These are phyloP conservation scores for Haplosporangium sp. DNA, from an alignment of 371 early-diverging fungal species.

Conservation along the genomic window DNA sequence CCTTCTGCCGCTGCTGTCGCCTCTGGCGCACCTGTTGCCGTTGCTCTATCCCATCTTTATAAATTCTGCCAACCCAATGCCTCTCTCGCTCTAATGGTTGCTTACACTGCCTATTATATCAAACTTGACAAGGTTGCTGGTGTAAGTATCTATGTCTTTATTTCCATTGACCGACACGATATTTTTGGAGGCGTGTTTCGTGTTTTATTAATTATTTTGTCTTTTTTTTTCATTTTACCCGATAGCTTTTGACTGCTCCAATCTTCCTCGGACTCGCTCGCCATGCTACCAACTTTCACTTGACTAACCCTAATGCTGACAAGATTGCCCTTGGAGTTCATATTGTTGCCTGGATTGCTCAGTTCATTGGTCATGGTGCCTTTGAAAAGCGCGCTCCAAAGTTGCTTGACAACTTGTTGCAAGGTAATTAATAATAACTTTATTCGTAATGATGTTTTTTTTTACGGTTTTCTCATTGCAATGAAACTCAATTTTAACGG, in stretches of 20 bases:
- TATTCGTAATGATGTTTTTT: too few relatives aligned
- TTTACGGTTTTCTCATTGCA: neutral
- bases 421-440: slow-evolving; percentile 54
- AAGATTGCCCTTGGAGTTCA: slow-evolving; percentile 70
- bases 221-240: neutral
- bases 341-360: slow-evolving; percentile 85
- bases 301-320: slow-evolving; percentile 64
- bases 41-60: slow-evolving; percentile 46
- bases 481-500: neutral
- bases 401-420: slow-evolving; percentile 85
- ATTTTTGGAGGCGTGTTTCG: neutral
- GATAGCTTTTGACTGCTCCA: slow-evolving; percentile 69
- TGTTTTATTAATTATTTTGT: neutral
- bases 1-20: slow-evolving; percentile 43
- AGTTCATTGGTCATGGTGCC: slow-evolving; percentile 90
- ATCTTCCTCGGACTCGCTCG: slow-evolving; percentile 69
- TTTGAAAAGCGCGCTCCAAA: slow-evolving; percentile 93
- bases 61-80: slow-evolving; percentile 64
- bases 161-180: neutral
- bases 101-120: slow-evolving; percentile 81
- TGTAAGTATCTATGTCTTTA: slow-evolving; percentile 6
- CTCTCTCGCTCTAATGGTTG: slow-evolving; percentile 63
- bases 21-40: slow-evolving; percentile 24
- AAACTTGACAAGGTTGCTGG: slow-evolving; percentile 86
- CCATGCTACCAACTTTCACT: slow-evolving; percentile 68